phyloP scores from a whole-genome alignment of 768 basidiomycete species.

The Chiua virens region DNA sequence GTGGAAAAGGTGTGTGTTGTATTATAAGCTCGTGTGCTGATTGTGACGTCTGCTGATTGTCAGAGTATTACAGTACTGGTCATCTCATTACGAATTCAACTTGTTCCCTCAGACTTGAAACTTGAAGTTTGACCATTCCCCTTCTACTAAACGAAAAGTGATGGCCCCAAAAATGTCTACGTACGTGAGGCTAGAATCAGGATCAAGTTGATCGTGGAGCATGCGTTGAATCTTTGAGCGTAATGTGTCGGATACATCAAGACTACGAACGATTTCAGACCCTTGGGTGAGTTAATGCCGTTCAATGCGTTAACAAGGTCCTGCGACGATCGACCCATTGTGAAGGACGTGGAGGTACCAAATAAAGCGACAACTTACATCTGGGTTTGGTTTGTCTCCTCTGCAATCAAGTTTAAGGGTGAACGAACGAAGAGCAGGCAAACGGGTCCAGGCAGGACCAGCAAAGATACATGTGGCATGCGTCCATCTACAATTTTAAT shows the following conservation, averaged over 20 bases:
- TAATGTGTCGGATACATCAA: not conserved
- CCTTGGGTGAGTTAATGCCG: not conserved
- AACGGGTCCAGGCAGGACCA: not conserved
- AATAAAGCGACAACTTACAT: not conserved
- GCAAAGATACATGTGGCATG: no score
- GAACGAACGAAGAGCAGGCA: constrained; percentile 9
- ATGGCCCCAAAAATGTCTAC: not conserved
- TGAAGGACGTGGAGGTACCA: not conserved
- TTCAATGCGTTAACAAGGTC: not conserved
- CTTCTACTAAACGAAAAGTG: constrained; percentile 2
- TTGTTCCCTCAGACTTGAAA: no score
- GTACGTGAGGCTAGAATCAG: not conserved
- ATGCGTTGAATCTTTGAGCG: not conserved
- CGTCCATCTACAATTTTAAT: no score
- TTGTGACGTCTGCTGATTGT: no score
- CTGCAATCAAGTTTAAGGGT: not conserved
- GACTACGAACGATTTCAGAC: constrained; percentile 1
- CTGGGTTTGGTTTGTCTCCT: fast-evolving
- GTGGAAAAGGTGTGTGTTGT: constrained; percentile 44
- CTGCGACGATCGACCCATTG: constrained; percentile 1
- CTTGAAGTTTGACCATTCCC: no score
- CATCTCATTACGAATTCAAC: no score
- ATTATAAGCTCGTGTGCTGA: no score
- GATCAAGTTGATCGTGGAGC: not conserved
- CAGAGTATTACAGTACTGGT: no score